A percentile compares a stretch with the other conserved stretches of the same genome.
Evolutionary conservation across 768 basidiomycete genomes (phyloP).

Genomic region (Aureoboletus auriporus): DNA sequence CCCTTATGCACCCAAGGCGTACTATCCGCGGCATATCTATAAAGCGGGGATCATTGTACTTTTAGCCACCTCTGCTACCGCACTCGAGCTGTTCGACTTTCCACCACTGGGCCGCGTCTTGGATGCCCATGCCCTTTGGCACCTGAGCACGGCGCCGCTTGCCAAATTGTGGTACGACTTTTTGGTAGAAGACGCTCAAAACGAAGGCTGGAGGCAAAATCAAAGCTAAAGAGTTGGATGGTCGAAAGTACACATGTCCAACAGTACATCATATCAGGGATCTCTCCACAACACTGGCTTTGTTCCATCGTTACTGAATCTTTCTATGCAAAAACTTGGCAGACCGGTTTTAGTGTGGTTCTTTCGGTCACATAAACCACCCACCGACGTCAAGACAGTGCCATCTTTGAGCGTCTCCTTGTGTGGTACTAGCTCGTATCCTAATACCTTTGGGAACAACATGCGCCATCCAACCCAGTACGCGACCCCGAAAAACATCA

Average conservation of each 20-base stretch:
- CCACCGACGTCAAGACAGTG: slow-evolving; percentile 49
- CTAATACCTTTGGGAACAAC: slow-evolving; percentile 44
- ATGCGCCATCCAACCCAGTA: slow-evolving; percentile 58
- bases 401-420: slow-evolving; percentile 50
- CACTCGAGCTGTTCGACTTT: slow-evolving; percentile 89
- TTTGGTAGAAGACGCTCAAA: slow-evolving; percentile 65
- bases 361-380: slow-evolving; percentile 12
- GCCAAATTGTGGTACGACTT: slow-evolving; percentile 85
- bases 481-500: slow-evolving; percentile 42
- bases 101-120: slow-evolving; percentile 69
- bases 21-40: slow-evolving; percentile 52
- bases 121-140: slow-evolving; percentile 95
- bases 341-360: no score
- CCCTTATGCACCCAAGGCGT: slow-evolving; percentile 47
- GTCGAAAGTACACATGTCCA: no score
- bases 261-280: no score
- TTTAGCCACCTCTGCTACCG: slow-evolving; percentile 69
- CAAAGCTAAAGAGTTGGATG: no score
- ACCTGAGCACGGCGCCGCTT: slow-evolving; percentile 77
- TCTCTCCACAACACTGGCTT: no score
- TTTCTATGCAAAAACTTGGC: no score
- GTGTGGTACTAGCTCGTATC: slow-evolving; percentile 43
- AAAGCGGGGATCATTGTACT: slow-evolving; percentile 60
- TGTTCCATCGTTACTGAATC: no score
- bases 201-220: slow-evolving; percentile 58